Evolutionary conservation across 306 rosid species (phyloP), one percentile per base, ranked within the genome.

Genomic region (Hylodesmum podocarpum): DNA sequence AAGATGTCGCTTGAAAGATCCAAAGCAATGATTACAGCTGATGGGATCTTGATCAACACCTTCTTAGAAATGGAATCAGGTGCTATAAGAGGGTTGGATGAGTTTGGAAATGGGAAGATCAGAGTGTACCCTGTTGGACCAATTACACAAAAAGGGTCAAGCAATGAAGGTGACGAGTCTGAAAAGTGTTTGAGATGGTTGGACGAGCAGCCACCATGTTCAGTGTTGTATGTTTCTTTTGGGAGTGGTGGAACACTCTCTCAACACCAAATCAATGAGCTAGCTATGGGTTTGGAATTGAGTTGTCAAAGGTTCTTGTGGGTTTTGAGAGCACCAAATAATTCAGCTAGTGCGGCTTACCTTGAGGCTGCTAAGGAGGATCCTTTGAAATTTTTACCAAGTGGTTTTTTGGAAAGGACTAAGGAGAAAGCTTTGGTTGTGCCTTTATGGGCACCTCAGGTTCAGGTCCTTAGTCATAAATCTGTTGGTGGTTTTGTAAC

Each of bases 181-280:
- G 70, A 16, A 5, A 13, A 57, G 2, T 63, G 85, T 47, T 70
- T 84, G 8, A 70, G 51, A 37, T 84, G 87, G 87, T 13, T 84
- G 47, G 41, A 84, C 3, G 46, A 65, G 0, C 84, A 84, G 10
- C 54, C 79, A 21, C 55, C 57, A 5, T 11, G 12, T 12, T 84
- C 80, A 36, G 84, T 84, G 14, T 25, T 84, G 59, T 80, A 84
- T 76, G 87, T 80, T 37, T 76, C 84, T 10, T 84, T 80, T 39
- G 87, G 87, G 25, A 84, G 87, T 36, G 87, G 87, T 12, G 87
- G 87, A 51, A 84, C 87, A 27, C 82, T 84, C 4, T 27, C 82
- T 65, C 84, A 84, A 55, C 43, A 27, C 3, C 84, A 80, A 57
- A 50, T 71, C 49, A 37, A 80, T 37, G 87, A 84, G 33, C 15